Base-by-base conservation (phyloP, 2,329 filamentous ascomycete species). In the Penicillium sclerotigenum region DNA sequence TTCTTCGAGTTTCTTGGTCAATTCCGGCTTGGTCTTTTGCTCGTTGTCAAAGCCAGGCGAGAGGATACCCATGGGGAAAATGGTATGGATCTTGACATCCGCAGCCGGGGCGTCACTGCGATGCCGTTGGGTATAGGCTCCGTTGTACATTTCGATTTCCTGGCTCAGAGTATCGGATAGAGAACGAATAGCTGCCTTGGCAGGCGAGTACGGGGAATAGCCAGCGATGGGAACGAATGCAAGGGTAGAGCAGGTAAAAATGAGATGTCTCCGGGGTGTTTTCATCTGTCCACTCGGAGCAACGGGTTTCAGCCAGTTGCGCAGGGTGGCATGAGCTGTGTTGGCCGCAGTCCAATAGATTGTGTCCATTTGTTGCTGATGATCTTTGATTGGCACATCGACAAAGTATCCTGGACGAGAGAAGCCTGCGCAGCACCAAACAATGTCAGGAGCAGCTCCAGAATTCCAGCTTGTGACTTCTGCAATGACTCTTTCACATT, bases 261-360 rank as follows among this genome's bases (percentile, higher is more conserved):
- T 85, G 61, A 99, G 81, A 74, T 97, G 93, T 52, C 87, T 84
- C 16, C 67, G 69, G 31, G 69, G 65, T 64, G 72, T 60, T 60
- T 73, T 62, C 62, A 64, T 62, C 59, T 70, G 72, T 47, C 57
- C 63, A 45, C 67, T 68, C 1, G 68, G 65, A 10, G 61, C 34
- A 45, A 70, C 54, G 7, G 76, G 69, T 14, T 72, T 74, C 42
- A 91, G 83, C 93, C 93, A 97, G 58, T 83, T 81, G 49, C 82
- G 83, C 59, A 97, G 77, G 18, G 88, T 85, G 20, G 90, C 86
- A 70, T 95, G 91, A 36, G 91, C 88, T 76, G 96, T 89, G 72
- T 96, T 94, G 38, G 88, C 87, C 29, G 87, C 86, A 47, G 90
- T 89, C 82, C 87, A 96, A 78, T 90, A 97, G 76, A 97, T 93